These are phyloP conservation scores for Cryptococcus maquisensis DNA, from an alignment of 1,284 basidiomycete species.

Conservation along the genomic window DNA sequence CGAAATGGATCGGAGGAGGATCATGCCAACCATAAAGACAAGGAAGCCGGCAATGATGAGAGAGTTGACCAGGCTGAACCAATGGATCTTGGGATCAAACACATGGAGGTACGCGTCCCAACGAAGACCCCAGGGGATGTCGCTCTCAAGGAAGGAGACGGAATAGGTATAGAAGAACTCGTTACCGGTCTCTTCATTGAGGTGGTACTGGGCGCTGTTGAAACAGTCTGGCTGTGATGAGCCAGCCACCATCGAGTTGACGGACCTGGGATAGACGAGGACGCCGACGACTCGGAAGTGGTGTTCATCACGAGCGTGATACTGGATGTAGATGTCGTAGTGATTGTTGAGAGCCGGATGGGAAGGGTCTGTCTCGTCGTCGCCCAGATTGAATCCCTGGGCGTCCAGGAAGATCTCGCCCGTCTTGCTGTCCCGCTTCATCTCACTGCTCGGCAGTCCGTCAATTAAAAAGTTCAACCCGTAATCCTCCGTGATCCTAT, in stretches of 20 bases:
- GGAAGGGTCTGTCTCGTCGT: conserved; percentile 48
- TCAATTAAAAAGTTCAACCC: conserved; percentile 94
- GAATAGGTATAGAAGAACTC: conserved; percentile 84
- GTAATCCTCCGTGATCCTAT: conserved; percentile 86
- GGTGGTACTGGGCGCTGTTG: conserved; percentile 52
- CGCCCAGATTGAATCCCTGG: conserved; percentile 52
- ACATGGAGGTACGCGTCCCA: conserved; percentile 94
- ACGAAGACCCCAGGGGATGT: conserved; percentile 74
- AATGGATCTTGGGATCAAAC: conserved; percentile 55
- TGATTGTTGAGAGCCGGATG: conserved; percentile 82
- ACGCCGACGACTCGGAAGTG: conserved; percentile 83
- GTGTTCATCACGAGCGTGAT: conserved; percentile 67
- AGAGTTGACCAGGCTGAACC: conserved; percentile 91
- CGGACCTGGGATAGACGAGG: conserved; percentile 75
- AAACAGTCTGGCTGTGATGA: conserved; percentile 35
- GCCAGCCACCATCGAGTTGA: conserved; percentile 31
- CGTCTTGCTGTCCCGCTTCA: conserved; percentile 73
- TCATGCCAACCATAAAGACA: conserved; percentile 84
- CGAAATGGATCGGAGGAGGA: conserved; percentile 78
- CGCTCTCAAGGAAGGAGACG: conserved; percentile 81
- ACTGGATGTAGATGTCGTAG: conserved; percentile 61
- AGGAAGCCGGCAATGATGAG: conserved; percentile 86
- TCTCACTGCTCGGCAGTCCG: conserved; percentile 87
- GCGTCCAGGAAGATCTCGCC: conserved; percentile 84
- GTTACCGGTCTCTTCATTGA: conserved; percentile 63